A percentile compares a stretch with the other conserved stretches of the same genome.
phyloP scores from a whole-genome alignment of 192 early-diverging fungal species.

The Rhizoclosmatium sp. region DNA sequence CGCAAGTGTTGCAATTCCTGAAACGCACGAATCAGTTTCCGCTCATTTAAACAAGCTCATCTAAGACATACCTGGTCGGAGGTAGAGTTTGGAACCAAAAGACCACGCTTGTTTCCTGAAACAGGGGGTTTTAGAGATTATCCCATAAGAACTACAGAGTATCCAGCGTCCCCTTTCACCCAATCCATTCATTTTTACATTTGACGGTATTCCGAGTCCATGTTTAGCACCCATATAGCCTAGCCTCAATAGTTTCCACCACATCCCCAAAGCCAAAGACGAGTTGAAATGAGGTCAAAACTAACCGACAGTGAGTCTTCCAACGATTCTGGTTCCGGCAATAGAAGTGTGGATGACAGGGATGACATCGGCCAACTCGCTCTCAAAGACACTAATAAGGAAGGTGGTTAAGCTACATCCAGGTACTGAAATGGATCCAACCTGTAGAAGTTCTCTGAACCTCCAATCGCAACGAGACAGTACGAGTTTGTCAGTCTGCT shows the following conservation, averaged over 20 bases:
- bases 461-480: conserved; percentile 95
- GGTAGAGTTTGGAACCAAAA: conserved; percentile 93
- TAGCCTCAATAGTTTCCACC: too few relatives aligned
- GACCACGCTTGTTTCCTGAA: conserved; percentile 90
- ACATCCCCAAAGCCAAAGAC: too few relatives aligned
- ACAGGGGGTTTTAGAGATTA: too few relatives aligned
- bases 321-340: conserved; percentile 95
- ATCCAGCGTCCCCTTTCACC: too few relatives aligned
- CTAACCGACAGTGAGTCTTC: conserved; percentile 79
- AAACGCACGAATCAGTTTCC: conserved; percentile 5
- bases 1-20: conserved; percentile 95
- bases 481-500: conserved; percentile 97
- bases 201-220: too few relatives aligned
- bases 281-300: neutral
- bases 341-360: conserved; percentile 97
- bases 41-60: conserved; percentile 51
- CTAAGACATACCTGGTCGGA: conserved; percentile 67
- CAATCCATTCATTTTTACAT: too few relatives aligned
- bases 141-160: too few relatives aligned
- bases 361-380: conserved; percentile 92
- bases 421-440: conserved; percentile 34
- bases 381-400: conserved; percentile 84
- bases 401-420: conserved; percentile 20
- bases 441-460: conserved; percentile 99
- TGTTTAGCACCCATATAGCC: too few relatives aligned